phyloP scores from a whole-genome alignment of 345 rosid genomes.

The Erodium maritimum region DNA sequence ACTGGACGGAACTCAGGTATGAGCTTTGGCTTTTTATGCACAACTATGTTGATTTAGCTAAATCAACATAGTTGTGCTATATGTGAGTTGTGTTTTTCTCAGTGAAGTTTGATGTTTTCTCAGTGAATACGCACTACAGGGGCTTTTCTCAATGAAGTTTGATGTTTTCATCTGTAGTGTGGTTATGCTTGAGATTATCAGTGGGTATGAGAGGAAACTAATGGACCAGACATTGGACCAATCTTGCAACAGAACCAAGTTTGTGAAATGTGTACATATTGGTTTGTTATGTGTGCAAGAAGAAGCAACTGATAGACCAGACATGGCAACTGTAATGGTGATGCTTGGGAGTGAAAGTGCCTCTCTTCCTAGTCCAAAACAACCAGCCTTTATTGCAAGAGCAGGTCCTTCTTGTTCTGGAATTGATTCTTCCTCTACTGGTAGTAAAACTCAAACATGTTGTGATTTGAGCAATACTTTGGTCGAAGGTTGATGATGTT shows the following conservation, averaged over 20 bases:
- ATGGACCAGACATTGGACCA: neutral
- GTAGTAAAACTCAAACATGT: neutral
- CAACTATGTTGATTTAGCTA: too few relatives aligned
- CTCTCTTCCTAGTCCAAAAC: slow-evolving; percentile 16
- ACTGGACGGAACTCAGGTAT: too few relatives aligned
- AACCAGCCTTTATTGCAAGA: slow-evolving; percentile 18
- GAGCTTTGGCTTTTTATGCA: too few relatives aligned
- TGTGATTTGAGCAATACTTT: neutral
- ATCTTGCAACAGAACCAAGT: slow-evolving; percentile 4
- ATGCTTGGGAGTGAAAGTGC: slow-evolving; percentile 15
- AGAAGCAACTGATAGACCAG: slow-evolving; percentile 22
- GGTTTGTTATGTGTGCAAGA: slow-evolving; percentile 26
- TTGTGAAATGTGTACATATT: slow-evolving; percentile 14
- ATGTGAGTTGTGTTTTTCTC: too few relatives aligned
- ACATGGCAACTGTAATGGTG: slow-evolving; percentile 14
- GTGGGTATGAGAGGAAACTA: too few relatives aligned
- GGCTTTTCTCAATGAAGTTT: too few relatives aligned
- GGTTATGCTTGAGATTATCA: too few relatives aligned
- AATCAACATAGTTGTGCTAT: too few relatives aligned
- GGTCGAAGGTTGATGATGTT: neutral
- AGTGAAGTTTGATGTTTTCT: too few relatives aligned
- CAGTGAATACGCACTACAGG: too few relatives aligned
- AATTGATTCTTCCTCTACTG: neutral
- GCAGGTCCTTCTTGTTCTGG: neutral
- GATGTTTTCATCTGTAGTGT: too few relatives aligned